A percentile compares a stretch with the other conserved stretches of the same genome.
Conservation (phyloP, 352 stramenopile species). For the Globisporangium heterothallicum region DNA sequence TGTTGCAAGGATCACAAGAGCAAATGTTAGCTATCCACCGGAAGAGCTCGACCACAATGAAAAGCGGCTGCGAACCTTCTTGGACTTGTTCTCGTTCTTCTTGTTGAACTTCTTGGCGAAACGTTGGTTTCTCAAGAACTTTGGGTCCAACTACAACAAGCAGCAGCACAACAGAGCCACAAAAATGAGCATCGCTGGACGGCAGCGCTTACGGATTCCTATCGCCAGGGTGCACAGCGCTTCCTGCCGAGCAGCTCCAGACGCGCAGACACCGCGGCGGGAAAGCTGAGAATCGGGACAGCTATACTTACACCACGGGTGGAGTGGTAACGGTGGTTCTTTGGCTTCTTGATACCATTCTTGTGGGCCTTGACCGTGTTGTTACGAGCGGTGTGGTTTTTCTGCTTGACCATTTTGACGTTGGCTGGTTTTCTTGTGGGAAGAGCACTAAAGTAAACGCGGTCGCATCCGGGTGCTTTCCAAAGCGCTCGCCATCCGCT, state of each 20-base stretch:
- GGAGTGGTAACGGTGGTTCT: slow-evolving; percentile 93
- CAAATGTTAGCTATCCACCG: not conserved
- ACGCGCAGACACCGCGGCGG: no score
- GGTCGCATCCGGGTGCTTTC: not conserved
- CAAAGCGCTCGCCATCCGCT: slow-evolving; percentile 4
- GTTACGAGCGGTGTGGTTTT: slow-evolving; percentile 98
- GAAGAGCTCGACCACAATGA: not conserved
- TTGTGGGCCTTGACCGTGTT: slow-evolving; percentile 96
- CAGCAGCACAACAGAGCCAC: not conserved
- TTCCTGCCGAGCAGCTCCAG: no score
- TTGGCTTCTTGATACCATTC: slow-evolving; percentile 98
- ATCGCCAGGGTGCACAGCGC: no score
- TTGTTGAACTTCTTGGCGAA: slow-evolving; percentile 98
- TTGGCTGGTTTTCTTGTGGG: slow-evolving; percentile 49
- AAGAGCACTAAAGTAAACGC: slow-evolving; percentile 4
- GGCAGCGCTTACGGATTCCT: no score
- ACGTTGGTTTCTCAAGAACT: slow-evolving; percentile 97
- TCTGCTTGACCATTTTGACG: slow-evolving; percentile 91
- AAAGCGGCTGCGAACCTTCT: slow-evolving; percentile 31
- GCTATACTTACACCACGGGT: slow-evolving; percentile 87
- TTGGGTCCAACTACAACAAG: slow-evolving; percentile 88
- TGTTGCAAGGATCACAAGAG: slow-evolving; percentile 7
- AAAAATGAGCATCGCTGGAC: not conserved
- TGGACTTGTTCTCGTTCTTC: slow-evolving; percentile 71
- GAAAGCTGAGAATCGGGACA: no score